A percentile compares a stretch with the other conserved stretches of the same genome.
These are phyloP conservation scores for Eucalyptus viminalis DNA, from an alignment of 345 rosid genomes.

Conservation along the genomic window DNA sequence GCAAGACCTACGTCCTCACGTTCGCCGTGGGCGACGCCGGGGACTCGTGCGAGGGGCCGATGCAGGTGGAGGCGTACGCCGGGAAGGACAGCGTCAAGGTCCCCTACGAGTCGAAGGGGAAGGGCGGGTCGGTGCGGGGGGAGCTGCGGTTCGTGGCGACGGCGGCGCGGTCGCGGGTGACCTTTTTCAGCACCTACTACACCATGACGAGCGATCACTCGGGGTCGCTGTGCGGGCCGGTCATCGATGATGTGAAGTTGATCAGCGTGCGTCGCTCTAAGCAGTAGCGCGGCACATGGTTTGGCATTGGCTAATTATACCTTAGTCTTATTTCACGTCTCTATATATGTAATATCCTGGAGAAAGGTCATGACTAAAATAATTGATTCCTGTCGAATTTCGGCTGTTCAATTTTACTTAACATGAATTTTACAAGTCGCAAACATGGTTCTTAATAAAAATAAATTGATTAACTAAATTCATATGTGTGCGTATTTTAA, in stretches of 20 bases:
- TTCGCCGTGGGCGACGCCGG: conserved; percentile 44
- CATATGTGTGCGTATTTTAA: rapidly evolving
- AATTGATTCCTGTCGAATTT: not conserved
- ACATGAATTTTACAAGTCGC: rapidly evolving
- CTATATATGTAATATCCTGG: not conserved
- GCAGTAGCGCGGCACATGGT: not conserved
- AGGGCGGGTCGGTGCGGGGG: conserved; percentile 41
- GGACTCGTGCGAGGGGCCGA: conserved; percentile 37
- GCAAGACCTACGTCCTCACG: conserved; percentile 29
- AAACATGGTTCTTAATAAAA: not conserved
- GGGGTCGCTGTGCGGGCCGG: conserved; percentile 69
- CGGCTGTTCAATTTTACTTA: not conserved
- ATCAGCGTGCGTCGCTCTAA: conserved; percentile 1
- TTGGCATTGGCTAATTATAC: not conserved
- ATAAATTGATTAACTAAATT: not conserved
- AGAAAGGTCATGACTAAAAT: not conserved
- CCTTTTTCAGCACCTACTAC: conserved; percentile 46
- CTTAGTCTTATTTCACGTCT: not conserved
- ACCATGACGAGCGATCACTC: conserved; percentile 42
- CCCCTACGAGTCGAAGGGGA: conserved; percentile 39
- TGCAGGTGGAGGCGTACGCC: conserved; percentile 46
- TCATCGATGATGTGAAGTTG: conserved; percentile 44
- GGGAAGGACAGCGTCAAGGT: conserved; percentile 16
- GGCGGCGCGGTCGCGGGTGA: conserved; percentile 26
- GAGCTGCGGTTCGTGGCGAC: conserved; percentile 33